Conservation (phyloP, 2,329 filamentous ascomycete species). For the Paracoccidioides brasiliensis region DNA sequence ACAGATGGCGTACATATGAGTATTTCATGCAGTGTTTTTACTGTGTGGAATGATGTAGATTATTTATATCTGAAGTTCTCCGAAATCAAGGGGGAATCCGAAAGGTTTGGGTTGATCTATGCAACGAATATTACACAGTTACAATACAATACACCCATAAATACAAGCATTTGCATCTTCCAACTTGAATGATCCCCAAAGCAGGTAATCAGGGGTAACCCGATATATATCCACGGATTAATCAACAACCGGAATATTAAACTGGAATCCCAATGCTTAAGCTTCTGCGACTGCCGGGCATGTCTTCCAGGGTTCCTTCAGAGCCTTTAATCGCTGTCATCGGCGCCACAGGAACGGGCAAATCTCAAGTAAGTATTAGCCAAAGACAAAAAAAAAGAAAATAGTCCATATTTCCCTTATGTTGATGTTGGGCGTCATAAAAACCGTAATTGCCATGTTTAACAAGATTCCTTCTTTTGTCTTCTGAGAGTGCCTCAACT, state of each 20-base stretch:
- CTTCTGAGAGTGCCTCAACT: not conserved
- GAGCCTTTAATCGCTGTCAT: constrained; percentile 65
- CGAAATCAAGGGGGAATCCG: too few relatives aligned
- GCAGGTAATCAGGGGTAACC: not conserved
- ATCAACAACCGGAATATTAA: not conserved
- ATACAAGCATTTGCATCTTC: not conserved
- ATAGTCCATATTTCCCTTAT: not conserved
- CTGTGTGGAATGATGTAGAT: too few relatives aligned
- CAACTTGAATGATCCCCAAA: too few relatives aligned
- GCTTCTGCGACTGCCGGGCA: constrained; percentile 2
- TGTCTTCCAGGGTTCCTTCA: constrained; percentile 17
- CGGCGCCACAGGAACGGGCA: constrained; percentile 85
- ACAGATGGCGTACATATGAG: too few relatives aligned
- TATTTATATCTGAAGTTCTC: too few relatives aligned
- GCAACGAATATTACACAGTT: not conserved
- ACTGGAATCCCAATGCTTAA: constrained; percentile 1
- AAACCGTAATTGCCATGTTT: not conserved
- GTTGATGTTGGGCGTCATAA: too few relatives aligned
- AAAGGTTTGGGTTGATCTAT: not conserved
- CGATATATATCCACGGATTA: not conserved
- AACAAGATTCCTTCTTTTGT: not conserved
- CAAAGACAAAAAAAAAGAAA: not conserved
- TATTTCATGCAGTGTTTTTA: too few relatives aligned
- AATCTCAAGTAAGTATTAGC: constrained; percentile 57
- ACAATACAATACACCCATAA: not conserved